Percentiles rank a stretch among this genome's conserved stretches.
These are phyloP conservation scores for Chaetomium sp. DNA, from an alignment of 2,329 filamentous ascomycete genomes.

Conservation along the genomic window DNA sequence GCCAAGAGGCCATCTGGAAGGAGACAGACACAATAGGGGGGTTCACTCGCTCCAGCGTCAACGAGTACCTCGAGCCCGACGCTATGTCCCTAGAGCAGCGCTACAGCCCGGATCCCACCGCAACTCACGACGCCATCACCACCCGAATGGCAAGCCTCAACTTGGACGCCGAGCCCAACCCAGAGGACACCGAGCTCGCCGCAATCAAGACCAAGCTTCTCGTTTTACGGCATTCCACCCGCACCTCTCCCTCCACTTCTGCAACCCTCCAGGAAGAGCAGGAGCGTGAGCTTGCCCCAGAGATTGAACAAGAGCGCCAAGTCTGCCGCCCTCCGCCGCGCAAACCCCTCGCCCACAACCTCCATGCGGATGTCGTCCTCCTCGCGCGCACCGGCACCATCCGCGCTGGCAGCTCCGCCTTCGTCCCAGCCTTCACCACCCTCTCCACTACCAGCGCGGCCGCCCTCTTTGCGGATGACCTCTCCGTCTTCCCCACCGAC, in stretches of 20 bases:
- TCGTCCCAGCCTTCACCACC: constrained; percentile 39
- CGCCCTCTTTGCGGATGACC: constrained; percentile 24
- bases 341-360: constrained; percentile 32
- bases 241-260: no score
- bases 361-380: constrained; percentile 37
- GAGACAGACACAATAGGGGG: constrained; percentile 19
- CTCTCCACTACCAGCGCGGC: constrained; percentile 37
- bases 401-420: constrained; percentile 26
- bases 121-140: constrained; percentile 1
- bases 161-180: constrained; percentile 1
- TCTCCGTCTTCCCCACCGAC: constrained; percentile 33
- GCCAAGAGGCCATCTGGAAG: constrained; percentile 34
- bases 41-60: not conserved
- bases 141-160: not conserved
- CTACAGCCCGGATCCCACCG: constrained; percentile 37
- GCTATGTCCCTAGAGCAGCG: constrained; percentile 43
- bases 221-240: no score
- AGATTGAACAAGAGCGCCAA: constrained; percentile 55
- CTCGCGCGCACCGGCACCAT: constrained; percentile 37
- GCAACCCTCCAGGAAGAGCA: constrained; percentile 63
- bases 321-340: constrained; percentile 41
- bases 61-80: constrained; percentile 48
- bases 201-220: constrained; percentile 30
- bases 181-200: constrained; percentile 14
- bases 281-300: constrained; percentile 59